Percentiles rank a stretch among this genome's conserved stretches.
Evolutionary conservation across 768 basidiomycete genomes (phyloP).

Genomic region (Aureoboletus auriporus): DNA sequence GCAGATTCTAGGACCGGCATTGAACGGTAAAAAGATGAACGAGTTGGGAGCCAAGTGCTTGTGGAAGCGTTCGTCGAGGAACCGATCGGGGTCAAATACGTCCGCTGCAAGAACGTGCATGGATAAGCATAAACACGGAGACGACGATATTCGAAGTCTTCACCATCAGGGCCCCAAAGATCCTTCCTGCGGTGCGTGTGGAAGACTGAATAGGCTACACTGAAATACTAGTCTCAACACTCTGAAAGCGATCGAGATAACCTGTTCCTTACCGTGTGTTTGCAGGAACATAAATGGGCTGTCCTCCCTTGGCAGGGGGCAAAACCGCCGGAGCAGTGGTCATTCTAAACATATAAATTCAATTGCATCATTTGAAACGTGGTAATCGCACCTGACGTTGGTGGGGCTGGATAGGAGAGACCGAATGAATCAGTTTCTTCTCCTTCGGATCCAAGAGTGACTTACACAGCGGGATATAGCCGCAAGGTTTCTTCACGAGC

Average conservation of each 20-base stretch:
- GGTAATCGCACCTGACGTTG: no score
- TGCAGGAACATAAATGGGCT: no score
- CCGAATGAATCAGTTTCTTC: no score
- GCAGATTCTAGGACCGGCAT: conserved; percentile 53
- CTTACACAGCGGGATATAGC: conserved; percentile 32
- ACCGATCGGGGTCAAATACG: conserved; percentile 69
- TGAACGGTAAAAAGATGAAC: conserved; percentile 70
- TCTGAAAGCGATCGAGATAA: no score
- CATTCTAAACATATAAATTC: no score
- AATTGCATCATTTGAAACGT: no score
- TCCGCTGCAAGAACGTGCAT: conserved; percentile 38
- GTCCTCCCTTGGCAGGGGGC: no score
- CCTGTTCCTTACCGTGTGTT: no score
- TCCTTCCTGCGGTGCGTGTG: conserved; percentile 63
- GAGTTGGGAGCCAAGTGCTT: conserved; percentile 60
- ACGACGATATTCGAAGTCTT: neutral
- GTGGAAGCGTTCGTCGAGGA: conserved; percentile 59
- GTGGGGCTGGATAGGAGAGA: no score
- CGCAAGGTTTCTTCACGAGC: conserved; percentile 28
- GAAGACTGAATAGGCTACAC: conserved; percentile 52
- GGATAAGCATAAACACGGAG: neutral
- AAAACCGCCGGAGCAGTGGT: no score
- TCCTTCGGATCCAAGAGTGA: neutral
- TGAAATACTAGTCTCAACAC: conserved; percentile 10
- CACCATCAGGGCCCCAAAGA: conserved; percentile 72